Conservation (phyloP, 257 asterid species). For the Solanum sparsipilum region DNA sequence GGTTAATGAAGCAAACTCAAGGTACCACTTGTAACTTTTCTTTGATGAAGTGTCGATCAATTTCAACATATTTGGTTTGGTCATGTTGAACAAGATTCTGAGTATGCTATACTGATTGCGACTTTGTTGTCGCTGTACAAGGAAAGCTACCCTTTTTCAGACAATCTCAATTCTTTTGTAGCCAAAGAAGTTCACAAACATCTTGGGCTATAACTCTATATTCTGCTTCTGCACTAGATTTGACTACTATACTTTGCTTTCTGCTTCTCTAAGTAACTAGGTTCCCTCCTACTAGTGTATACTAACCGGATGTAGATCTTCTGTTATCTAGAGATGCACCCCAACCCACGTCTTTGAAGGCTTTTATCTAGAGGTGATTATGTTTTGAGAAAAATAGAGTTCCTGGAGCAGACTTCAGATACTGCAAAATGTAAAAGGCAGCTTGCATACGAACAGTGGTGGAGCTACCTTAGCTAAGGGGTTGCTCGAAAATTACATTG, state of each 20-base stretch:
- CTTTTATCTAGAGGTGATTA: not conserved
- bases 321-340: not conserved
- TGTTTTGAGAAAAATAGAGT: not conserved
- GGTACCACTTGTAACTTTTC: not conserved
- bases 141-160: not conserved
- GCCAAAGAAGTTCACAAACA: not conserved
- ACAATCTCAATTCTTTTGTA: not conserved
- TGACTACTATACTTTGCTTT: not conserved
- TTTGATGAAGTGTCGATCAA: not conserved
- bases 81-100: not conserved
- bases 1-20: not conserved
- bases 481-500: not conserved
- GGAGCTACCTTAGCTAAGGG: not conserved
- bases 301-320: not conserved
- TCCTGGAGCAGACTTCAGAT: not conserved
- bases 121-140: not conserved
- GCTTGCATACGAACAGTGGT: not conserved
- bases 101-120: not conserved
- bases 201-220: not conserved
- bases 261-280: not conserved
- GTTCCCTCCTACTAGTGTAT: not conserved
- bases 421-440: not conserved
- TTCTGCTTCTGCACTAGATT: not conserved
- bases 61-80: not conserved
- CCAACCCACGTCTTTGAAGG: not conserved